phyloP scores from a whole-genome alignment of 148 eudicot genomes.

The Suaeda aralocaspica region DNA sequence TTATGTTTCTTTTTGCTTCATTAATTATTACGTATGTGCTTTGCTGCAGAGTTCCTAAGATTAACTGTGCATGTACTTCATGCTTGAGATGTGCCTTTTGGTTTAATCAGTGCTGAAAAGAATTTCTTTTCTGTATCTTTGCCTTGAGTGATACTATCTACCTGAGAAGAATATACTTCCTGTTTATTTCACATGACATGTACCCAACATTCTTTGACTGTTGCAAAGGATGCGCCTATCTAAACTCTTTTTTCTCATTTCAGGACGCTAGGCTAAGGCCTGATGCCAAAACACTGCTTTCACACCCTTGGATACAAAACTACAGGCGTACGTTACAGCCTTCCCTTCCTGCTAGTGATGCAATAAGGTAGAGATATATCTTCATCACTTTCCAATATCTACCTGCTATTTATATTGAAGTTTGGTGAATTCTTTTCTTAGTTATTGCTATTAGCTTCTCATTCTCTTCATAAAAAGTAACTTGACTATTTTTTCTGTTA shows the following conservation, averaged over 20 bases:
- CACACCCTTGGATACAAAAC: slow-evolving; percentile 93
- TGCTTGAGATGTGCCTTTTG: neutral
- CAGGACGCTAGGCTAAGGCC: slow-evolving; percentile 99
- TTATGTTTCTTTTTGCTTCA: too few relatives aligned
- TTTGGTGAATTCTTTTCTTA: neutral
- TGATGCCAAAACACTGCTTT: slow-evolving; percentile 92
- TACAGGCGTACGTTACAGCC: slow-evolving; percentile 88
- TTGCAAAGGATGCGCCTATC: neutral
- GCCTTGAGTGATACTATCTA: too few relatives aligned
- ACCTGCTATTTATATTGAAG: neutral
- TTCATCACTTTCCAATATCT: neutral
- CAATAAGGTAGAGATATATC: slow-evolving; percentile 49
- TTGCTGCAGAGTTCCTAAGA: too few relatives aligned
- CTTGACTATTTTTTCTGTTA: neutral
- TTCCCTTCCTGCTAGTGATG: slow-evolving; percentile 68
- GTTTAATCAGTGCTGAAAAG: neutral
- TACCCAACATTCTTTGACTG: too few relatives aligned
- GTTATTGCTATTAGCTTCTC: neutral
- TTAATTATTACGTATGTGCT: too few relatives aligned
- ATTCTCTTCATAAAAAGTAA: neutral
- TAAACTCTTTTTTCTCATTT: slow-evolving; percentile 25
- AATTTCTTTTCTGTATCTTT: too few relatives aligned
- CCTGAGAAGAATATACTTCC: too few relatives aligned
- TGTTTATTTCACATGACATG: too few relatives aligned
- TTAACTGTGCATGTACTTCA: too few relatives aligned